Percentiles rank a stretch among this genome's conserved stretches.
Evolutionary conservation across 495 filamentous ascomycete species (phyloP).

Genomic region (Thozetella sp.): DNA sequence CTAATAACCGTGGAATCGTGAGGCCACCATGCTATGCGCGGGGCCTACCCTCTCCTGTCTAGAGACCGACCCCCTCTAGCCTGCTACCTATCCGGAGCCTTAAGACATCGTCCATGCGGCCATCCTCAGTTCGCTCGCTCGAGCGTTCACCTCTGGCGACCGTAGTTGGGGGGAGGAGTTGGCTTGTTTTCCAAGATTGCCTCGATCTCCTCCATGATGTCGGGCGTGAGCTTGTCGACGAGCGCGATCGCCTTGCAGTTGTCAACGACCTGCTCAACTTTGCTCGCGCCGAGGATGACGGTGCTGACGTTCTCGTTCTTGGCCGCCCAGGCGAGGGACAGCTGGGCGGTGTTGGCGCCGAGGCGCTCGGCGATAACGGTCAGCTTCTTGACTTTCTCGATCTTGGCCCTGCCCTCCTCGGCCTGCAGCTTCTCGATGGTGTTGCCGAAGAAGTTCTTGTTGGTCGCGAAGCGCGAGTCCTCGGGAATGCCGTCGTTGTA

Average conservation of each 20-base stretch:
- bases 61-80: too few relatives aligned
- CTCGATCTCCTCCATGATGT: constrained; percentile 74
- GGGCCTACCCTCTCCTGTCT: too few relatives aligned
- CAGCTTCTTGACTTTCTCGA: constrained; percentile 50
- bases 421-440: constrained; percentile 35
- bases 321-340: constrained; percentile 74
- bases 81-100: too few relatives aligned
- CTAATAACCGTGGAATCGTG: too few relatives aligned
- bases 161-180: not conserved
- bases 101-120: too few relatives aligned
- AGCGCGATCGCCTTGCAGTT: constrained; percentile 67
- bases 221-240: constrained; percentile 64
- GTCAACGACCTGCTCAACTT: constrained; percentile 70
- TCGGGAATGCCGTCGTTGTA: constrained; percentile 71
- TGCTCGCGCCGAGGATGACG: constrained; percentile 74
- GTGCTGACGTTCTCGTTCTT: constrained; percentile 74
- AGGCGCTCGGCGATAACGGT: constrained; percentile 67
- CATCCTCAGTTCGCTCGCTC: too few relatives aligned
- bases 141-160: constrained; percentile 2
- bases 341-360: constrained; percentile 55
- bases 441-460: constrained; percentile 37
- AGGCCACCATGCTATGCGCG: too few relatives aligned
- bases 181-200: constrained; percentile 35
- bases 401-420: constrained; percentile 30
- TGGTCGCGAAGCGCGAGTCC: constrained; percentile 54